Conservation (phyloP, 1,139 yeast species). For the Nakaseomyces kungkrabaensis region DNA sequence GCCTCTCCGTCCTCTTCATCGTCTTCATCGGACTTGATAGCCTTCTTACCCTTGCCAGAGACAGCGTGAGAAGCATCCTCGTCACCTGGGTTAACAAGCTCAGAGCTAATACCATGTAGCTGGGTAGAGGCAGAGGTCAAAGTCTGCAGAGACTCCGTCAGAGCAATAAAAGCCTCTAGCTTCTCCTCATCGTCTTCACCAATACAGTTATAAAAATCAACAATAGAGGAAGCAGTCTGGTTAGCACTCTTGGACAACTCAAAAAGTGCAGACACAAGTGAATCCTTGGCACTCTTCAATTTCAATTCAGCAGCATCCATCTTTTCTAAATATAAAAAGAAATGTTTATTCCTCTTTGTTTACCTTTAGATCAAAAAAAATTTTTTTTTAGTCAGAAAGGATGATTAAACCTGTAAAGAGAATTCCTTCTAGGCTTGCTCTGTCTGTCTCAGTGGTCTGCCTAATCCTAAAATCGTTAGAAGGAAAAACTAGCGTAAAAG, state of each 20-base stretch:
- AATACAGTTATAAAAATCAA: conserved; percentile 57
- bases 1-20: conserved; percentile 12
- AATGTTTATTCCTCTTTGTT: background rate
- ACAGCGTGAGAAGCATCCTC: conserved; percentile 14
- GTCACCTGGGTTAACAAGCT: conserved; percentile 27
- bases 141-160: conserved; percentile 29
- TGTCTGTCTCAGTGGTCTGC: too few relatives aligned
- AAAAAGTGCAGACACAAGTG: conserved; percentile 64
- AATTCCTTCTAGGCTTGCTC: too few relatives aligned
- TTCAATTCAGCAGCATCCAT: conserved; percentile 23
- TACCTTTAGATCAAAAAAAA: background rate
- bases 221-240: conserved; percentile 69
- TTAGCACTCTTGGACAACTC: conserved; percentile 74
- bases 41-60: conserved; percentile 7
- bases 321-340: background rate
- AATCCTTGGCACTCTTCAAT: conserved; percentile 28
- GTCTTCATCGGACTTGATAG: conserved; percentile 2
- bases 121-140: conserved; percentile 28
- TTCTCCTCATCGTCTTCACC: conserved; percentile 31
- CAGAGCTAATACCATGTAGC: conserved; percentile 23
- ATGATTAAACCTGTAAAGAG: too few relatives aligned
- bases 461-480: too few relatives aligned
- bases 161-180: conserved; percentile 29
- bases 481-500: too few relatives aligned
- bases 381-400: background rate